Base-by-base conservation (phyloP, 1,139 yeast species). In the Petasospora fabianii region DNA sequence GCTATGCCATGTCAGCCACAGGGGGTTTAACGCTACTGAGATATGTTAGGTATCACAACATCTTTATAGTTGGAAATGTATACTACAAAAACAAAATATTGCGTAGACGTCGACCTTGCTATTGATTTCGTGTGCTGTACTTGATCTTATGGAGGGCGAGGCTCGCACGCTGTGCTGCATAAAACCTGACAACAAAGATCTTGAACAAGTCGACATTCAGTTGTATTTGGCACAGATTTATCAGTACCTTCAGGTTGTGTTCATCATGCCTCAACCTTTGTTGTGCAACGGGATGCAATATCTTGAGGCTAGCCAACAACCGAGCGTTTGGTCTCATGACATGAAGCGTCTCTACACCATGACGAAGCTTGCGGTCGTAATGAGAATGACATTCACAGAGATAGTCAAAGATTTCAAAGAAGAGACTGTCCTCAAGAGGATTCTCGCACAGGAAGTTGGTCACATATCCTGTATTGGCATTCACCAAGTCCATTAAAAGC, bases 391-490 rank as follows among this genome's bases (percentile, higher is more conserved):
- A 31, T 3, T 9, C 6, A 43, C 46, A 42, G 15, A 42, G 40
- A 17, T 32, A 28, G 3, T 39, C 39, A 2, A 39, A 14, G 10
- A 37, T 35, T 5, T 27, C 34, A 10, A 11, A 11, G 3, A 38
- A 31, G 5, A 35, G 26, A 10, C 11, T 10, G 12, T 12, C n/a
- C 5, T 16, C 27, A 2, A n/a, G 29, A 10, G 24, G 22, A 17
- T 14, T 26, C 18, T 13, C 28, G 28, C 12, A 30, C 17, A 22
- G 15, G 11, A 35, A 15, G 20, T 27, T 27, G 87, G 12, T n/a
- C 3, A 28, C n/a, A n/a, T 21, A 24, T 2, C 48, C 48, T 15
- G 30, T 14, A 24, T 44, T 41, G 3, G 41, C 32, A 17, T 14
- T 19, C 4, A 28, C 26, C 13, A 41, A 13, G 24, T 39, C 42